Evolutionary conservation across 148 eudicot species (phyloP).

Genomic region (Vaccinium vitisidaea): DNA sequence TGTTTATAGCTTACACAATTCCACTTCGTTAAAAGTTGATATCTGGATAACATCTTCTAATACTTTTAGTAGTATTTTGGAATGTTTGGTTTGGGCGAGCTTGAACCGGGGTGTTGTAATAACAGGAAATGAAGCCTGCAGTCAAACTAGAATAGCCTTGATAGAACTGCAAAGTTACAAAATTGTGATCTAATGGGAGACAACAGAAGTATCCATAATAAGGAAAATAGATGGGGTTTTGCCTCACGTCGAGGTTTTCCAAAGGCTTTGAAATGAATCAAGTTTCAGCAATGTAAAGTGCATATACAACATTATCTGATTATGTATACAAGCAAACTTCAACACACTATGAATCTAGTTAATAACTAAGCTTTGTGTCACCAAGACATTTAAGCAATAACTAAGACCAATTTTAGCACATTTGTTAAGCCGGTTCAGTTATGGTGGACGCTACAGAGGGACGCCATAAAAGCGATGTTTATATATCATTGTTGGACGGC

Average conservation of each 20-base stretch:
- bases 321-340: neutral
- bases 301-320: neutral
- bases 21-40: slow-evolving; percentile 3
- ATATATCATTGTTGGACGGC: neutral
- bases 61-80: slow-evolving; percentile 19
- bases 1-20: slow-evolving; percentile 19
- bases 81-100: slow-evolving; percentile 14
- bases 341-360: neutral
- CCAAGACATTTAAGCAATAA: neutral
- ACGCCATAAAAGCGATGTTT: neutral
- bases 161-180: neutral
- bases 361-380: neutral
- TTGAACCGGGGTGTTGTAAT: slow-evolving; percentile 15
- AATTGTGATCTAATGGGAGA: neutral
- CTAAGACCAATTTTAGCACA: neutral
- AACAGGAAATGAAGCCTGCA: neutral
- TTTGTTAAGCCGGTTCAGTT: neutral
- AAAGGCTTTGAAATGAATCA: neutral
- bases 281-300: neutral
- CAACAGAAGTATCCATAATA: neutral
- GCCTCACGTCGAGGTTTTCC: neutral
- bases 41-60: slow-evolving; percentile 17
- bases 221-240: neutral
- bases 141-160: neutral
- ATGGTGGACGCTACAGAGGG: neutral